A percentile compares a stretch with the other conserved stretches of the same genome.
phyloP scores from a whole-genome alignment of 352 stramenopile genomes.

The Phytophthora sp. region DNA sequence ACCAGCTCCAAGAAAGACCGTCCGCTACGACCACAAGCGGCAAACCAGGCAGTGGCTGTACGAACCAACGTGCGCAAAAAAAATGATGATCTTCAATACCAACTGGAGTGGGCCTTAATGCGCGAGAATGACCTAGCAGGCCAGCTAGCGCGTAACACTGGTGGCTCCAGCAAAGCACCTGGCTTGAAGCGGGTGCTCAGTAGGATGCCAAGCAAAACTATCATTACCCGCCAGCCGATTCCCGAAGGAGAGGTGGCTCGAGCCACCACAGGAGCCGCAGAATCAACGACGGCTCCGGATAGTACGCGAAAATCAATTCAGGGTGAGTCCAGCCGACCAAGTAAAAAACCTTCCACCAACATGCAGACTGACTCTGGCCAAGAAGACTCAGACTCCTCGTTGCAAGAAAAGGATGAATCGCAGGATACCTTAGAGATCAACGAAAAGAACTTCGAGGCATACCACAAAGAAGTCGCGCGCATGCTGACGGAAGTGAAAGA shows the following conservation, averaged over 20 bases:
- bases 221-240: slow-evolving; percentile 50
- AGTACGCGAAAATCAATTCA: slow-evolving; percentile 2
- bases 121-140: slow-evolving; percentile 69
- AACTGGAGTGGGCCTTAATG: slow-evolving; percentile 72
- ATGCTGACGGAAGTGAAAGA: slow-evolving; percentile 74
- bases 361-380: background rate
- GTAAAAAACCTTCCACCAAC: background rate
- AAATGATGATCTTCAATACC: slow-evolving; percentile 47
- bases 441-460: slow-evolving; percentile 71
- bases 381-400: background rate
- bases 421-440: slow-evolving; percentile 48
- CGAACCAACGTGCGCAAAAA: slow-evolving; percentile 54
- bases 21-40: slow-evolving; percentile 8
- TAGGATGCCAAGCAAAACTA: slow-evolving; percentile 67
- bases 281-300: slow-evolving; percentile 1
- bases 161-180: slow-evolving; percentile 17
- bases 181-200: slow-evolving; percentile 56
- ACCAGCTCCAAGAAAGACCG: slow-evolving; percentile 18
- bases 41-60: slow-evolving; percentile 32
- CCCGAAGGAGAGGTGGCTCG: slow-evolving; percentile 27
- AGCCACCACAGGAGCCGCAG: background rate
- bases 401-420: slow-evolving; percentile 29
- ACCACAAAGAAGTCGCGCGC: slow-evolving; percentile 70
- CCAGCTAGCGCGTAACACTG: slow-evolving; percentile 29
- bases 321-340: background rate